phyloP scores from a whole-genome alignment of 345 rosid species.

The Populus tremula region DNA sequence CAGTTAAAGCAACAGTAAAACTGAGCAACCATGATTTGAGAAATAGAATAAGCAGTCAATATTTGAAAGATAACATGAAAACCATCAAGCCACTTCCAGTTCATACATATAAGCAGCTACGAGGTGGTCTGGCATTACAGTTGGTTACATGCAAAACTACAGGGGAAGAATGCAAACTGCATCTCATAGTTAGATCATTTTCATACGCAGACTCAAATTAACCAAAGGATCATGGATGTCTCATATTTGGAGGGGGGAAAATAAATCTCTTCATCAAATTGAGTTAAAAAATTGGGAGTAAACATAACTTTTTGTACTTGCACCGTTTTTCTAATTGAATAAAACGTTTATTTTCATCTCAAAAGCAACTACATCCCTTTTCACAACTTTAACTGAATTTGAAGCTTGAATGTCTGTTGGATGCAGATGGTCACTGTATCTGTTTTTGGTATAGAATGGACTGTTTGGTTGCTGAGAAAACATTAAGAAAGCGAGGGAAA shows the following conservation, averaged over 20 bases:
- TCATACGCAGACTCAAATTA: neutral
- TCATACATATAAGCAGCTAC: neutral
- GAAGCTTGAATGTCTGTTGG: too few species aligned
- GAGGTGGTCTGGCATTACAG: neutral
- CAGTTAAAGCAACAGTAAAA: neutral
- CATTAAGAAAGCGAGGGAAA: neutral
- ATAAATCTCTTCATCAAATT: neutral
- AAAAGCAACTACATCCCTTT: too few species aligned
- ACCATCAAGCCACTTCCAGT: neutral
- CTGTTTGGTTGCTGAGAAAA: neutral
- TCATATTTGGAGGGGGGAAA: neutral
- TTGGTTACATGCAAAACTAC: neutral
- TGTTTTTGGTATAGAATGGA: neutral
- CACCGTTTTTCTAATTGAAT: too few species aligned
- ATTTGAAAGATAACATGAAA: neutral
- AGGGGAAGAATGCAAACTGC: neutral
- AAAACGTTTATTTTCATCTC: too few species aligned
- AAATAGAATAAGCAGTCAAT: neutral
- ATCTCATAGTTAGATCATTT: neutral
- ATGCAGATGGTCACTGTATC: too few species aligned
- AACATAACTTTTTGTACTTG: too few species aligned
- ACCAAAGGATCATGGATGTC: neutral
- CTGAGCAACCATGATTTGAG: too few species aligned
- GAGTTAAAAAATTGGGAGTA: too few species aligned
- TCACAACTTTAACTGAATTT: too few species aligned